Percentiles rank a stretch among this genome's conserved stretches.
Evolutionary conservation across 2,329 filamentous ascomycete genomes (phyloP).

Genomic region (Thermoascus crustaceus): DNA sequence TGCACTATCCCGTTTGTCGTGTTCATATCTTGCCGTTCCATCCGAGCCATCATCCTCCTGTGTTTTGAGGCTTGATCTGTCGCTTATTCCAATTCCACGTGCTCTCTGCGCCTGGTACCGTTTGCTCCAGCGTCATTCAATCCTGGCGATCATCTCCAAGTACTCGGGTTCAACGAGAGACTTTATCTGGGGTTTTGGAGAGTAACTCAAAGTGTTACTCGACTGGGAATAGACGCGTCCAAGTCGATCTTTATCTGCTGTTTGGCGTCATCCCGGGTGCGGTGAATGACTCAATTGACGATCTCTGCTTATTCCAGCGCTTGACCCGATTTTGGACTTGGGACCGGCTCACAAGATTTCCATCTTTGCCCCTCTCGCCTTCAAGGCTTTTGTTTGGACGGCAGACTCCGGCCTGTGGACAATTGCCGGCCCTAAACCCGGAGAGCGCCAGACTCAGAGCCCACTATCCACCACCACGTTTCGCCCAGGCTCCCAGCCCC

Average conservation of each 20-base stretch:
- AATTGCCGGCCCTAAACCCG: conserved; percentile 1
- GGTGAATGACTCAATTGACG: conserved; percentile 1
- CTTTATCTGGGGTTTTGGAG: no score
- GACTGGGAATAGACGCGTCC: no score
- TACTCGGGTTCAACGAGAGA: no score
- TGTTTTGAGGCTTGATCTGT: no score
- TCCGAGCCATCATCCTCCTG: conserved; percentile 1
- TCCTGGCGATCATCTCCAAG: no score
- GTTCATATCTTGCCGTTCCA: not conserved
- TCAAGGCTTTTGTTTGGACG: no score
- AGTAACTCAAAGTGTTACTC: no score
- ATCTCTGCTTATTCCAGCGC: not conserved
- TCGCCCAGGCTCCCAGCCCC: not conserved
- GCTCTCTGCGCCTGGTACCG: no score
- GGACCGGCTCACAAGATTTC: not conserved
- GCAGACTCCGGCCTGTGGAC: no score
- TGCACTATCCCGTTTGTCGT: no score
- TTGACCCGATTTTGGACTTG: not conserved
- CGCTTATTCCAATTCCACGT: no score
- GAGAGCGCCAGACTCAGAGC: not conserved
- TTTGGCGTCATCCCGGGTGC: not conserved
- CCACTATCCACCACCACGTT: conserved; percentile 1
- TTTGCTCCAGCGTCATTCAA: no score
- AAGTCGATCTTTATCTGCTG: not conserved
- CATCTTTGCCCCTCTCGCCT: not conserved